These are phyloP conservation scores for Phoenix dactylifera DNA, from an alignment of 176 grass and related monocot species.

Conservation along the genomic window DNA sequence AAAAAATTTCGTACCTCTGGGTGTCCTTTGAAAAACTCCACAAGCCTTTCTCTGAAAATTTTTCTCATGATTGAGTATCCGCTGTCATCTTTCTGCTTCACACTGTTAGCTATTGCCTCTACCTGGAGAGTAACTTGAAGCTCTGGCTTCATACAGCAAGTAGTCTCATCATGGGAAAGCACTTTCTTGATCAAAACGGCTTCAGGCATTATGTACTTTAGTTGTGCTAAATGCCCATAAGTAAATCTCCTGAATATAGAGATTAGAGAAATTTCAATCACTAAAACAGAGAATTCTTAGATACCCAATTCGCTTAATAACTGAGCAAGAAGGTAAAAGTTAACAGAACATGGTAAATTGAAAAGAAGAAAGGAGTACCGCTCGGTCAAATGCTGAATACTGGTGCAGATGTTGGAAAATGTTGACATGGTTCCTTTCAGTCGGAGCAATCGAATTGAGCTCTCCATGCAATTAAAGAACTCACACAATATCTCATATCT, in stretches of 20 bases:
- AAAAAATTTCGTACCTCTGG: conserved; percentile 39
- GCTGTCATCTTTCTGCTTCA: conserved; percentile 54
- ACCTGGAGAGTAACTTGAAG: conserved; percentile 55
- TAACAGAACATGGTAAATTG: too few relatives aligned
- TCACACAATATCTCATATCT: conserved; percentile 73
- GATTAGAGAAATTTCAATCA: conserved; percentile 9
- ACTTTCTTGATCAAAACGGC: conserved; percentile 63
- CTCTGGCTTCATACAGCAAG: conserved; percentile 80
- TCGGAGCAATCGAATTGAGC: conserved; percentile 57
- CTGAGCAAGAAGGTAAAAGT: too few relatives aligned
- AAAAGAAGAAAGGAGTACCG: conserved; percentile 20
- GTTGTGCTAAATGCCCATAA: conserved; percentile 58
- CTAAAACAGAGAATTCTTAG: background rate
- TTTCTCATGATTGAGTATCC: conserved; percentile 47
- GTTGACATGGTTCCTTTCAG: conserved; percentile 53
- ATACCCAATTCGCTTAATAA: too few relatives aligned
- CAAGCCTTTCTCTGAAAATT: conserved; percentile 65
- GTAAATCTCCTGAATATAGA: conserved; percentile 57
- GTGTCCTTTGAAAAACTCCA: conserved; percentile 59
- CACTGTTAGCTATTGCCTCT: conserved; percentile 23
- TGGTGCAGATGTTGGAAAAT: conserved; percentile 60
- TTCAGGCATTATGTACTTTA: conserved; percentile 76
- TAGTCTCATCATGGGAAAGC: conserved; percentile 50
- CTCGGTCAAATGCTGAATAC: conserved; percentile 53
- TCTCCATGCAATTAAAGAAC: conserved; percentile 79